Conservation (phyloP, 371 early-diverging fungal genomes). For the Dichotomocladium elegans region DNA sequence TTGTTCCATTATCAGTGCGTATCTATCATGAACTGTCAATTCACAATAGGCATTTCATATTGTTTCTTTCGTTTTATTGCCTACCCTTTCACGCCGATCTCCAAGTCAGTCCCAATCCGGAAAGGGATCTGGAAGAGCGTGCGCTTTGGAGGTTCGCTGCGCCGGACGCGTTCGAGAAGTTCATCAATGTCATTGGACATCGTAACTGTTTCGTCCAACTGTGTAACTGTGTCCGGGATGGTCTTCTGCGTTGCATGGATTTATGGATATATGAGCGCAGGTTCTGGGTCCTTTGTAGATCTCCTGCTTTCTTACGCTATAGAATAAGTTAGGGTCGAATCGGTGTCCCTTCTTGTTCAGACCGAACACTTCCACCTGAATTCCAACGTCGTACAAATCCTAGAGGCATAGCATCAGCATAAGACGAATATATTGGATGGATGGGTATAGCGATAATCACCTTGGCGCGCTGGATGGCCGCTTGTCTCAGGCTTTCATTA, state of each 20-base stretch:
- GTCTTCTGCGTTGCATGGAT: too few species aligned
- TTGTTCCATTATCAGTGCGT: slow-evolving; percentile 50
- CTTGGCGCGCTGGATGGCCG: slow-evolving; percentile 58
- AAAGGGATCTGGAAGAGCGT: slow-evolving; percentile 50
- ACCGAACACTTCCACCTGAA: slow-evolving; percentile 56
- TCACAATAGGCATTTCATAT: not conserved
- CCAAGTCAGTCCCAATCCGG: slow-evolving; percentile 45
- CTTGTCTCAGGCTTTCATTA: slow-evolving; percentile 39
- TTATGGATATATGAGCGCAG: too few species aligned
- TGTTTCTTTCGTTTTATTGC: not conserved
- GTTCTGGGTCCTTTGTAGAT: too few species aligned
- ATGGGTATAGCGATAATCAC: slow-evolving; percentile 11
- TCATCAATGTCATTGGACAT: slow-evolving; percentile 29
- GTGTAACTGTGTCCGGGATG: too few species aligned
- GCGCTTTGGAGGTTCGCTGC: slow-evolving; percentile 58
- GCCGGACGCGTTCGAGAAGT: slow-evolving; percentile 41
- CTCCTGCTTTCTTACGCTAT: slow-evolving; percentile 36
- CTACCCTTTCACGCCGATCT: slow-evolving; percentile 58
- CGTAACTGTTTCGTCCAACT: not conserved
- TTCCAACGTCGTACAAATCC: slow-evolving; percentile 52
- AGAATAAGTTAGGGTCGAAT: slow-evolving; percentile 48
- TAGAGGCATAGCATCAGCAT: slow-evolving; percentile 3
- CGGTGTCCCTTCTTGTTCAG: slow-evolving; percentile 35
- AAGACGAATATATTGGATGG: not conserved
- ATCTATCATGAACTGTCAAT: slow-evolving; percentile 22